Evolutionary conservation across 179 eudicot genomes (phyloP), one percentile per base, ranked within the genome.

Genomic region (Actinidia chinensis): DNA sequence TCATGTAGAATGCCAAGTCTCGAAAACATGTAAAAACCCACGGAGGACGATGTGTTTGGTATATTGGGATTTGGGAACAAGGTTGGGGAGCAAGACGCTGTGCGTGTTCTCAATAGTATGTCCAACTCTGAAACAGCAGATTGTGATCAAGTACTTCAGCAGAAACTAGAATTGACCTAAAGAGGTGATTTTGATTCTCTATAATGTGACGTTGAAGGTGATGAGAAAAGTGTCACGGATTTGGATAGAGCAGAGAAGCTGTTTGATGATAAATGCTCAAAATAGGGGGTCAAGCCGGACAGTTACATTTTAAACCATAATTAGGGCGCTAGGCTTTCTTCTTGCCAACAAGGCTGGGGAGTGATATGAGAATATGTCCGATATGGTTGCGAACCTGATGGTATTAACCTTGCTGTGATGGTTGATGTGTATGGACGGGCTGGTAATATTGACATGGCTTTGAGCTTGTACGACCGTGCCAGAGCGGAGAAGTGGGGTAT

Each of bases 331-430:
- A 87, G 97, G 89, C 25, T 76, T 74, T 88, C 89, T n/a, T 81
- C 80, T 75, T 67, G 81, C 94, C 92, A 1, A 80, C 0, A 89
- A 86, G 74, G 98, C 95, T 11, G 94, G 90, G 13, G 89, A 90
- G 70, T 89, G 93, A 97, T 95, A 89, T 69, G 98, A 93, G 70
- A 95, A 88, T 82, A 93, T 95, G 97, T 82, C 89, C 0, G 74
- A 79, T 90, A 84, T 51, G 93, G 89, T 36, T 88, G 91, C 25
- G 66, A 86, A 44, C 99, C 98, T 8, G 99, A 95, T 82, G 88
- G 82, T 74, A 86, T 93, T 78, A 91, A 93, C 28, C 90, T 86
- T 71, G 86, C 95, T 4, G 97, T 90, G 54, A 95, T 93, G 97
- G 88, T 95, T 74, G 97, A 95, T 86, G 89, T 85, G 0, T 95